A percentile compares a stretch with the other conserved stretches of the same genome.
These are phyloP conservation scores for Aschersonia sp. DNA, from an alignment of 2,329 filamentous ascomycete species.

Conservation along the genomic window DNA sequence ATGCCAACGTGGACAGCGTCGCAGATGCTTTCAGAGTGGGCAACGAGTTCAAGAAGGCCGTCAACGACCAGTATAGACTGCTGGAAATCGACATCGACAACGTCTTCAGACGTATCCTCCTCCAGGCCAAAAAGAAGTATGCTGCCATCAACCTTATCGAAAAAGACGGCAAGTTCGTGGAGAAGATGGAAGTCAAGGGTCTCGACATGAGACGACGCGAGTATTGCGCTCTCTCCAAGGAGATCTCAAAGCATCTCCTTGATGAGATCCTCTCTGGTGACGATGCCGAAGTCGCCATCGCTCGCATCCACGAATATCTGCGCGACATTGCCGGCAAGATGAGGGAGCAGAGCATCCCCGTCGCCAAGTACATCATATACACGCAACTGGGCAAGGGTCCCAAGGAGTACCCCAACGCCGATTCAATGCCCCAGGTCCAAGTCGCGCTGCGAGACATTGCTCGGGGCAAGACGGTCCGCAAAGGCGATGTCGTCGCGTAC, in stretches of 20 bases:
- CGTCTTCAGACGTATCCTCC: conserved; percentile 78
- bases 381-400: conserved; percentile 94
- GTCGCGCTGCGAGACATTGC: conserved; percentile 81
- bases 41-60: conserved; percentile 84
- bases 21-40: conserved; percentile 83
- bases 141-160: conserved; percentile 91
- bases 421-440: conserved; percentile 93
- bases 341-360: conserved; percentile 61
- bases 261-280: conserved; percentile 91
- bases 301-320: conserved; percentile 86
- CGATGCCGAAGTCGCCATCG: conserved; percentile 75
- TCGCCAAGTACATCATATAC: conserved; percentile 90
- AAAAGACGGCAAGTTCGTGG: conserved; percentile 74
- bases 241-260: conserved; percentile 80
- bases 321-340: conserved; percentile 75
- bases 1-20: conserved; percentile 91
- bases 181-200: conserved; percentile 96
- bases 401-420: conserved; percentile 84
- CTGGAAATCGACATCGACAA: conserved; percentile 98
- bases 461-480: conserved; percentile 75
- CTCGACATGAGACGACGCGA: conserved; percentile 96
- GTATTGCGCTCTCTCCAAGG: conserved; percentile 90
- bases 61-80: conserved; percentile 85
- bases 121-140: conserved; percentile 99
- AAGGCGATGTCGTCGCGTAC: conserved; percentile 93